phyloP scores from a whole-genome alignment of 192 early-diverging fungal genomes.

The Phlyctochytrium planicorne region DNA sequence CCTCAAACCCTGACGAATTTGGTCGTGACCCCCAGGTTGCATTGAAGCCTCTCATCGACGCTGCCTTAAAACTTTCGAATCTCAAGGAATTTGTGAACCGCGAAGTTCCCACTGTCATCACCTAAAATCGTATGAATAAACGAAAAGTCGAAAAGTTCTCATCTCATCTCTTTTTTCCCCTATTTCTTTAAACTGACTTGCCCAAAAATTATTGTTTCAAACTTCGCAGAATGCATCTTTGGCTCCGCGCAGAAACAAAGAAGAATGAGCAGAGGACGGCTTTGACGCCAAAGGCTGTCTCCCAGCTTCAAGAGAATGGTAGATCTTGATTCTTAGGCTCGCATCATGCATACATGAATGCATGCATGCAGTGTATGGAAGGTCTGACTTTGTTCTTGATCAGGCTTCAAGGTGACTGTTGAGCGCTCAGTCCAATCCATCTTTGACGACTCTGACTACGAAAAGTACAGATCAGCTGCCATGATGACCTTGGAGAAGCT shows the following conservation, averaged over 20 bases:
- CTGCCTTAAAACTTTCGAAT: slow-evolving; percentile 73
- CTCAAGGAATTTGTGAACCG: slow-evolving; percentile 83
- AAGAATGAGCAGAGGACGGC: slow-evolving; percentile 92
- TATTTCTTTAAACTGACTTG: no score
- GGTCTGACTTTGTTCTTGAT: neutral
- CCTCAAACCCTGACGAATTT: slow-evolving; percentile 51
- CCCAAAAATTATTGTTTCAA: neutral
- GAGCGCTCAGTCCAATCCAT: slow-evolving; percentile 81
- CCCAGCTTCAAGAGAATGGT: slow-evolving; percentile 74
- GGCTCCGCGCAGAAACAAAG: slow-evolving; percentile 99
- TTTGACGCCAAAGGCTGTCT: slow-evolving; percentile 81
- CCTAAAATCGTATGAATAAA: slow-evolving; percentile 4
- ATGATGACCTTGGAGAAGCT: neutral
- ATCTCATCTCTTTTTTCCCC: neutral
- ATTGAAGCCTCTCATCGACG: slow-evolving; percentile 82
- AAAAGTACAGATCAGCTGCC: slow-evolving; percentile 44
- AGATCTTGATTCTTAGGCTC: neutral
- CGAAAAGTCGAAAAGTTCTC: neutral
- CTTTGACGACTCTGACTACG: slow-evolving; percentile 88
- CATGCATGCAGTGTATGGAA: no score
- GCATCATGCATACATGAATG: no score
- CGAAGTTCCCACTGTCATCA: slow-evolving; percentile 76
- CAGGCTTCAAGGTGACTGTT: slow-evolving; percentile 86
- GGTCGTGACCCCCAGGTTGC: slow-evolving; percentile 75
- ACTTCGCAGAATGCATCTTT: slow-evolving; percentile 43